A percentile compares a stretch with the other conserved stretches of the same genome.
phyloP scores from a whole-genome alignment of 1,139 yeast genomes.

The Yamadazyma diddensiae region DNA sequence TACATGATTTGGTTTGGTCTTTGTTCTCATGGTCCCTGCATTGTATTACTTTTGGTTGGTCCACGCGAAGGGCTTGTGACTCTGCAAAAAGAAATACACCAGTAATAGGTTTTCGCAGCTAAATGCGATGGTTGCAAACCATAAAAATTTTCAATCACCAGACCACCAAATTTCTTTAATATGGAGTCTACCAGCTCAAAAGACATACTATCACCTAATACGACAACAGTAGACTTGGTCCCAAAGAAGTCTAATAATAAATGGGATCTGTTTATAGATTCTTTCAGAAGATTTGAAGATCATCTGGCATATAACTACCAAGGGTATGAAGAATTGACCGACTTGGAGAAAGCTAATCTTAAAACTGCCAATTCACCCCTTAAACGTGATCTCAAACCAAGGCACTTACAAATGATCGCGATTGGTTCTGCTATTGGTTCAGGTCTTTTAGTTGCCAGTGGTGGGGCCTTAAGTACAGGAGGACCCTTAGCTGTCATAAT shows the following conservation, averaged over 20 bases:
- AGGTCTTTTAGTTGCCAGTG: conserved; percentile 35
- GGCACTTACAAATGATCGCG: conserved; percentile 63
- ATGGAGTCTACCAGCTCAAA: conserved; percentile 2
- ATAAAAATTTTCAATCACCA: conserved; percentile 1
- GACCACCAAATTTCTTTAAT: neutral
- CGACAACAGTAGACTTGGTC: neutral
- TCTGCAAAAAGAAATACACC: no score
- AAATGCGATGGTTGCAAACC: conserved; percentile 4
- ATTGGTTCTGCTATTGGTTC: conserved; percentile 81
- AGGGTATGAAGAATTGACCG: conserved; percentile 26
- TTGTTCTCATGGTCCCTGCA: no score
- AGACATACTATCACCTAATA: conserved; percentile 1
- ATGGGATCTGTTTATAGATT: conserved; percentile 41
- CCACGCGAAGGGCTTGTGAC: no score
- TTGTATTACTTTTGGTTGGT: no score
- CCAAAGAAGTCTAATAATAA: conserved; percentile 13
- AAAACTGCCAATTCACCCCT: conserved; percentile 40
- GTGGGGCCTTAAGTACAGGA: conserved; percentile 43
- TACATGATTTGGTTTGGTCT: neutral
- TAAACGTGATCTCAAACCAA: conserved; percentile 30
- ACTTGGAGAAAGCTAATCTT: conserved; percentile 33
- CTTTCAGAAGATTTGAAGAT: conserved; percentile 26
- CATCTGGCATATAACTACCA: conserved; percentile 17
- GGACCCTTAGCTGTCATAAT: conserved; percentile 68
- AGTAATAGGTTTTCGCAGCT: neutral